Percentiles rank a stretch among this genome's conserved stretches.
These are phyloP conservation scores for Pseudozyma tsukubaensis DNA, from an alignment of 1,284 basidiomycete species.

Conservation along the genomic window DNA sequence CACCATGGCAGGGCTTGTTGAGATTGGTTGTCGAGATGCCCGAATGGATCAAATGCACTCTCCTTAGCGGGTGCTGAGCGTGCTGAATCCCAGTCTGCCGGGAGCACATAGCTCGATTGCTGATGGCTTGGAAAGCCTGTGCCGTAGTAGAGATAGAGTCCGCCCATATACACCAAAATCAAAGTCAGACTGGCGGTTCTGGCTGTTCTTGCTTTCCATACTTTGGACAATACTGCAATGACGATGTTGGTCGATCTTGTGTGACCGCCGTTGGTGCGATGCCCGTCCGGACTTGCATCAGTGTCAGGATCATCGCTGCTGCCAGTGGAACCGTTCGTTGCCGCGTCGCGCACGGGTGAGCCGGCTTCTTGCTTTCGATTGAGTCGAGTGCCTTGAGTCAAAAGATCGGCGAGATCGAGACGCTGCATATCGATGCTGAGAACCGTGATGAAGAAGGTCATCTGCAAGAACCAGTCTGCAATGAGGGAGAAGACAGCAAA, in stretches of 20 bases:
- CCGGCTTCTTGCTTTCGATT: slow-evolving; percentile 24
- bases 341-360: slow-evolving; percentile 13
- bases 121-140: slow-evolving; percentile 52
- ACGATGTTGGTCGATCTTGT: slow-evolving; percentile 26
- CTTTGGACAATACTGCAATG: slow-evolving; percentile 25
- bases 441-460: slow-evolving; percentile 90
- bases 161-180: slow-evolving; percentile 52
- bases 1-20: slow-evolving; percentile 53
- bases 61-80: slow-evolving; percentile 11
- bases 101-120: slow-evolving; percentile 32
- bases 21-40: slow-evolving; percentile 39
- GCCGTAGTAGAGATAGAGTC: slow-evolving; percentile 63
- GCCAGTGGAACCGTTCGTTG: slow-evolving; percentile 8
- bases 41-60: slow-evolving; percentile 54
- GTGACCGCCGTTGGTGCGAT: slow-evolving; percentile 6
- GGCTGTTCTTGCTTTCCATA: slow-evolving; percentile 75
- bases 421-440: slow-evolving; percentile 90
- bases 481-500: slow-evolving; percentile 94
- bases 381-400: slow-evolving; percentile 52
- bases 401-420: slow-evolving; percentile 73
- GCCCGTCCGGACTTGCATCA: slow-evolving; percentile 13
- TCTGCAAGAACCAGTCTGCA: slow-evolving; percentile 93
- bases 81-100: slow-evolving; percentile 31
- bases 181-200: slow-evolving; percentile 83
- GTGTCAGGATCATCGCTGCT: slow-evolving; percentile 14